These are phyloP conservation scores for Nakazawaea ishiwadae DNA, from an alignment of 805 yeast genomes.

Conservation along the genomic window DNA sequence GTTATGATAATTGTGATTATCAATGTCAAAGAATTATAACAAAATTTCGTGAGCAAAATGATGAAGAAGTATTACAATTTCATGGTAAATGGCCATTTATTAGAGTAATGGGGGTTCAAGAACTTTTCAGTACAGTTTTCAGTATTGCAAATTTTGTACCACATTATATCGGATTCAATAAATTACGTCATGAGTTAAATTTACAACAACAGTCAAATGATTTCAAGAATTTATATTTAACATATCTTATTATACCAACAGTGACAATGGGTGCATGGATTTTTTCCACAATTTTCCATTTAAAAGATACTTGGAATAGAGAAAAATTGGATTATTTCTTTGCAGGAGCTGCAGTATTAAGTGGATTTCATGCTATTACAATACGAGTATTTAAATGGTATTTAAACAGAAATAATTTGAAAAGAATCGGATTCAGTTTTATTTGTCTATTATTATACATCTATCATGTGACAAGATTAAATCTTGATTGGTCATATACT, in stretches of 20 bases:
- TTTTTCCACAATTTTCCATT: conserved; percentile 80
- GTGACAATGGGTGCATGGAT: conserved; percentile 86
- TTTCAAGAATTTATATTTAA: conserved; percentile 24
- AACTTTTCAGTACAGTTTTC: conserved; percentile 73
- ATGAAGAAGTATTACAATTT: conserved; percentile 69
- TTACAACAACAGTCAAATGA: conserved; percentile 20
- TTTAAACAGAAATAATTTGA: conserved; percentile 20
- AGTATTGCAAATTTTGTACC: conserved; percentile 69
- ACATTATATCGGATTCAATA: conserved; percentile 45
- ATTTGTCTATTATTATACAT: conserved; percentile 47
- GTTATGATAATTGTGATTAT: conserved; percentile 83
- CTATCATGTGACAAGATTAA: conserved; percentile 62
- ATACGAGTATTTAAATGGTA: conserved; percentile 61
- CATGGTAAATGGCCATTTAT: conserved; percentile 98
- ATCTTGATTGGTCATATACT: conserved; percentile 80
- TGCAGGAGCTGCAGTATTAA: conserved; percentile 84
- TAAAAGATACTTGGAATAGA: conserved; percentile 74
- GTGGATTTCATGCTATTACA: conserved; percentile 69
- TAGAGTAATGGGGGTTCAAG: conserved; percentile 79
- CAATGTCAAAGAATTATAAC: conserved; percentile 84
- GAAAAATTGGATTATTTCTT: conserved; percentile 88
- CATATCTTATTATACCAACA: conserved; percentile 45
- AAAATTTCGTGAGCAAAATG: conserved; percentile 35
- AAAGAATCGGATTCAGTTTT: conserved; percentile 31
- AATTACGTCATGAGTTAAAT: conserved; percentile 23